Base-by-base conservation (phyloP, 2,329 filamentous ascomycete species). In the Aspergillus melleus region DNA sequence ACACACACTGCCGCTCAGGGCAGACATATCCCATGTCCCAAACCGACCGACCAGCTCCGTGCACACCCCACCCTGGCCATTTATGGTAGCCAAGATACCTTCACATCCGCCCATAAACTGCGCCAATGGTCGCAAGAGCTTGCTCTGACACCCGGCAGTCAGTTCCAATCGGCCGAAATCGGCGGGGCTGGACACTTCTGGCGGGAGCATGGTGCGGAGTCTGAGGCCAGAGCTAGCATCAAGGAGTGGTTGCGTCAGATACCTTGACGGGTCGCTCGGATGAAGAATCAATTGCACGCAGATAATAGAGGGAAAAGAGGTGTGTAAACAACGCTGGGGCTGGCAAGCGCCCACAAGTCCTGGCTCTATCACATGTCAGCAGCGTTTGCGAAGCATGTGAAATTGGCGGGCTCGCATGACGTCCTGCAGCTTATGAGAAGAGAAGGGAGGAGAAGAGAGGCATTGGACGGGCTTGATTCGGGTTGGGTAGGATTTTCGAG, bases 21-120 rank as follows among this genome's bases (percentile, higher is more conserved):
- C 10, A 66, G 61, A 65, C 70, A 61, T 61, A 69, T 72, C 52
- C 69, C 63, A 19, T 71, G 64, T 26, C 74, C 67, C 24, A 79
- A 80, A 1, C 84, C 88, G 58, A 75, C 77, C 54, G 87, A 89
- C 68, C 77, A 90, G 52, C 75, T 85, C 1, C 72, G 76, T 39
- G 63, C 64, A 2, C 82, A 88, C 67, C 81, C 82, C 0, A 89
- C 89, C 0, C 73, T 96, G 36, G 87, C 86, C 0, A 75, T 96
- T 0, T 96, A 88, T 69, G 94, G 93, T 1, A 86, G 88, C 54
- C 80, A 84, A 4, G 93, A 98, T 73, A 77, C 83, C 0, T 96
- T 97, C 64, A 88, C 90, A 1, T 84, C 87, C 1, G 80, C 79
- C 3, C 83, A 81, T 59, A 90, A 86, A 72, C 79, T 93, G 66